A percentile compares a stretch with the other conserved stretches of the same genome.
Evolutionary conservation across 768 basidiomycete genomes (phyloP).

Genomic region (Atractiella rhizophila): DNA sequence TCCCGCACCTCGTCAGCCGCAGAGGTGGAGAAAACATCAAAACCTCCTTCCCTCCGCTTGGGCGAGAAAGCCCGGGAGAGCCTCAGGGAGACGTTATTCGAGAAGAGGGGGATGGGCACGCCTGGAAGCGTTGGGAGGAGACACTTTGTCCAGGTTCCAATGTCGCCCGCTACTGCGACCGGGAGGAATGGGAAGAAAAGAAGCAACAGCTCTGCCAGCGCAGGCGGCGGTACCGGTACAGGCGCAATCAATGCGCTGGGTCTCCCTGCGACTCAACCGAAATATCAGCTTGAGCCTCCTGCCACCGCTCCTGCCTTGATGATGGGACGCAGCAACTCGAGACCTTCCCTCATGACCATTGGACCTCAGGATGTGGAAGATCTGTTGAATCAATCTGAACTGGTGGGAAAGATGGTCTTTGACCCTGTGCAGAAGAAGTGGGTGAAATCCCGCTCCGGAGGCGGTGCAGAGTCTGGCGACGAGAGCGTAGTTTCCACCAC

Average conservation of each 20-base stretch:
- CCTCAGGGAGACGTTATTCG: no score
- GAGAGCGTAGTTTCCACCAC: no score
- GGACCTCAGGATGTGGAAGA: conserved; percentile 1
- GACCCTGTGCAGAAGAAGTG: conserved; percentile 7
- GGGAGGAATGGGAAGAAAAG: background rate
- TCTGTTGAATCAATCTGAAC: background rate
- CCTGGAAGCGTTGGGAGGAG: no score
- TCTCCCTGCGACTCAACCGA: background rate
- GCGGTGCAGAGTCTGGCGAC: no score
- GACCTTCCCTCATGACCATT: no score
- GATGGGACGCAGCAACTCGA: no score
- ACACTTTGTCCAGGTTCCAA: no score
- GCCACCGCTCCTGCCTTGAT: background rate
- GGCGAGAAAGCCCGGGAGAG: no score
- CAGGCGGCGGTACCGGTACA: background rate
- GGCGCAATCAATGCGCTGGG: background rate
- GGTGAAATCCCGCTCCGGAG: background rate
- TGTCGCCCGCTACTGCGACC: background rate
- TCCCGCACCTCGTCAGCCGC: no score
- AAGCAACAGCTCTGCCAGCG: background rate
- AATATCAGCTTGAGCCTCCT: background rate
- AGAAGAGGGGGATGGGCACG: no score
- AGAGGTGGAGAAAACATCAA: no score
- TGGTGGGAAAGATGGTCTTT: conserved; percentile 5
- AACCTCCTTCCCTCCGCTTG: no score